Conservation (phyloP, 805 yeast species). For the Millerago galiae region DNA sequence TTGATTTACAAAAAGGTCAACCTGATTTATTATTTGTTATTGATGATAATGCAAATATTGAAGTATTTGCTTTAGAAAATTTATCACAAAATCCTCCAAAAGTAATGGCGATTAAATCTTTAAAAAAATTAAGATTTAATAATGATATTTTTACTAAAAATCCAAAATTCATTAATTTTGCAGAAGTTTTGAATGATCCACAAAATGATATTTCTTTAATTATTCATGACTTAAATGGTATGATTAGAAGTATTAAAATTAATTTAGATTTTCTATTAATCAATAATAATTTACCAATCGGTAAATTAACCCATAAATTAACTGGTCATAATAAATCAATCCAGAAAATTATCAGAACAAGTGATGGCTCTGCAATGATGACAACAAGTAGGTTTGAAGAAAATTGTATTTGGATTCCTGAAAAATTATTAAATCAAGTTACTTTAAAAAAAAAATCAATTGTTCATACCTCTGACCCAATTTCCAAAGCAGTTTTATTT, state of each 20-base stretch:
- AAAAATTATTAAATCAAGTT: conserved; percentile 25
- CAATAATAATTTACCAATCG: conserved; percentile 12
- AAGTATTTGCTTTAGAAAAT: conserved; percentile 43
- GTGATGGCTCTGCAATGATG: conserved; percentile 55
- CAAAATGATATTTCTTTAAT: conserved; percentile 32
- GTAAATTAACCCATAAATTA: conserved; percentile 44
- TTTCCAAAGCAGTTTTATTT: conserved; percentile 42
- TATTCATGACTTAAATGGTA: conserved; percentile 39
- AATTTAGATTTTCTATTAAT: conserved; percentile 20
- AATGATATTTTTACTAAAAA: conserved; percentile 23
- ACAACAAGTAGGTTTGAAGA: conserved; percentile 58
- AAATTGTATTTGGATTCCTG: conserved; percentile 54
- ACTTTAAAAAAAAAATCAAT: conserved; percentile 34
- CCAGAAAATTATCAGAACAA: conserved; percentile 55
- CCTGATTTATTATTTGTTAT: conserved; percentile 39
- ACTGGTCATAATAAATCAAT: conserved; percentile 88
- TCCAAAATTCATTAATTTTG: conserved; percentile 30
- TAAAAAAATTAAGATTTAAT: conserved; percentile 25
- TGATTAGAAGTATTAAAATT: conserved; percentile 28
- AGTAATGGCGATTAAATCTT: conserved; percentile 34
- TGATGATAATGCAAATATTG: conserved; percentile 34
- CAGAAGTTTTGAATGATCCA: conserved; percentile 25
- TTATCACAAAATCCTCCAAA: conserved; percentile 51
- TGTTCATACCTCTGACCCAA: conserved; percentile 40
- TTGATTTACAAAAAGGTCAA: conserved; percentile 20